Base-by-base conservation (phyloP, 352 stramenopile species). In the Pythium sukuiense region DNA sequence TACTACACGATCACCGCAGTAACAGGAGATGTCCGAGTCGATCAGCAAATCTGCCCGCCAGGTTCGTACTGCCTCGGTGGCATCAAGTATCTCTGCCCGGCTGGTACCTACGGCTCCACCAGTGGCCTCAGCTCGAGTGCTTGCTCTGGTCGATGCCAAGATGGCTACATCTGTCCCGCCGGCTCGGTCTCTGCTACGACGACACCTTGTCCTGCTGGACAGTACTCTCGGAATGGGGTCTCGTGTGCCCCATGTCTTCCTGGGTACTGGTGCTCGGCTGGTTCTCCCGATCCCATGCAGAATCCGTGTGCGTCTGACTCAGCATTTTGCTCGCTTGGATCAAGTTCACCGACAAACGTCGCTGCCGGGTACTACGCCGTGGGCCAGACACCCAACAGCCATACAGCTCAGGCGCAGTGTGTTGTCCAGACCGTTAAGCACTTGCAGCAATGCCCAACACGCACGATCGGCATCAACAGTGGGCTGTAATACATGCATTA, bases 51-150 rank as follows among this genome's bases (percentile, higher is more conserved):
- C 55, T 93, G 83, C 57, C 80, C 83, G 3, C 26, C 61, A 11
- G 85, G 85, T 3, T 89, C 72, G 39, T 93, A 81, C 63, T 93
- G 85, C 59, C 41, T 80, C n/a, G 58, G 65, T 8, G 85, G 85
- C 0, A 57, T 88, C 18, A 64, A 71, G 30, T 80, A 86, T 52
- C 50, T 74, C 43, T 93, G 85, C 33, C 79, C 83, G 26, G 55
- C 61, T 58, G 73, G 83, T 14, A 89, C 76, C 12, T 93, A 79
- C 48, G 85, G 80, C 7, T 61, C 52, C 2, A 79, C 73, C 2
- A 77, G 59, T 6, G 85, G 83, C 16, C 70, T 92, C 27, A 49
- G 71, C 11, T 77, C 79, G 0, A 48, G 54, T 0, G 29, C 30
- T 16, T 93, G 83, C 55, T 89, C 83, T 0, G 85, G 79, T 0